Conservation (phyloP, 345 rosid genomes). For the Corchorus capsularis region DNA sequence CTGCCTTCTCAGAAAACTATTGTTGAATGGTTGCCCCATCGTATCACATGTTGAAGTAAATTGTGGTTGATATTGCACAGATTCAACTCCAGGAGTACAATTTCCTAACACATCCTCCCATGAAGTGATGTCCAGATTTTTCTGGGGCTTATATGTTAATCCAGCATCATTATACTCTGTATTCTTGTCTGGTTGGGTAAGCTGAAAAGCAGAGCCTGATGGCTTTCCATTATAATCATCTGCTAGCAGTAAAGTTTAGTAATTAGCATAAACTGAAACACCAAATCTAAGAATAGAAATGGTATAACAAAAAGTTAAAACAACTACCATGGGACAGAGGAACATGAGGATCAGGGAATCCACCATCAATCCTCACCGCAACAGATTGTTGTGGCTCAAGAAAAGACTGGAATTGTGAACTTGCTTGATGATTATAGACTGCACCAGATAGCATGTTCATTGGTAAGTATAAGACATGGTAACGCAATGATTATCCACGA, state of each 20-base stretch:
- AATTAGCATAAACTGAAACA: constrained; percentile 17
- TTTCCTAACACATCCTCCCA: constrained; percentile 68
- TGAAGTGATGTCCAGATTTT: constrained; percentile 51
- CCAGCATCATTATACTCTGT: constrained; percentile 40
- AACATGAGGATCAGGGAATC: constrained; percentile 44
- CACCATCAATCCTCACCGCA: constrained; percentile 42
- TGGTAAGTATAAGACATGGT: constrained; percentile 14
- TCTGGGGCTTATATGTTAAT: constrained; percentile 47
- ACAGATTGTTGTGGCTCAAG: constrained; percentile 47
- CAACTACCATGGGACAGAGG: constrained; percentile 35
- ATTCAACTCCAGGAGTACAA: constrained; percentile 47
- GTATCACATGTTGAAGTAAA: constrained; percentile 34
- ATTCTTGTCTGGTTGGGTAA: constrained; percentile 36
- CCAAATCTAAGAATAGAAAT: background rate
- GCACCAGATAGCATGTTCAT: constrained; percentile 31
- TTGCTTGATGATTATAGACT: constrained; percentile 70
- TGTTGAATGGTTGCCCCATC: constrained; percentile 41
- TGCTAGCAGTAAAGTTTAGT: constrained; percentile 32
- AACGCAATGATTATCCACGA: constrained; percentile 16
- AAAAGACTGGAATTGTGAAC: constrained; percentile 50
- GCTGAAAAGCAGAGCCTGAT: constrained; percentile 36
- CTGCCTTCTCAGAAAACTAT: constrained; percentile 41
- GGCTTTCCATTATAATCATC: constrained; percentile 57
- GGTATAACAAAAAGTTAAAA: constrained; percentile 1
- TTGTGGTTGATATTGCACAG: constrained; percentile 36